Base-by-base conservation (phyloP, 2,329 filamentous ascomycete species). In the Colletotrichum sansevieriae region DNA sequence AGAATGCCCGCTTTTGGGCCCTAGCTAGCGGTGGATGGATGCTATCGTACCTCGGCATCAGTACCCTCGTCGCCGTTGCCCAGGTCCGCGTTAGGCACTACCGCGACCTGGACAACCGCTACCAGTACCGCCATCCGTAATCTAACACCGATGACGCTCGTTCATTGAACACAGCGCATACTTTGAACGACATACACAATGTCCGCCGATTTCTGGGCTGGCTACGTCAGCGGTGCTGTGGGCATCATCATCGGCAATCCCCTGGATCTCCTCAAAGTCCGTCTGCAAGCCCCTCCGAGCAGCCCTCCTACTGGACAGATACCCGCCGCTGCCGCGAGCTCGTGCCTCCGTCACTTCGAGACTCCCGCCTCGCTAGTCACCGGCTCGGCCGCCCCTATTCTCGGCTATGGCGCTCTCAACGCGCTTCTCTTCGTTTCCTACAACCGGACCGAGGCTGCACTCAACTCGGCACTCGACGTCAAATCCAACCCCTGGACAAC, bases 161-260 rank as follows among this genome's bases (percentile, higher is more conserved):
- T 29, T 13, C 51, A 29, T 37, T 20, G 33, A 20, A n/a, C 54
- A 37, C 54, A 37, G 44, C 4, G 8, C 4, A 49, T 9, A n/a
- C 44, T 37, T 13, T 8, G 29, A 29, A 18, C 22, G 6, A 37
- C 5, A n/a, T 20, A 41, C 37, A 62, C 25, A 62, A 95, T 96
- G 92, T 93, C 92, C 58, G 89, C 93, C 73, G 95, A 97, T 78
- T 98, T 98, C 80, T 97, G 93, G 92, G 93, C 95, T 66, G 94
- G 95, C 75, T 98, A 97, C 79, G 82, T 96, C 70, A 95, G 92
- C 76, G 95, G 95, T 61, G 94, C 92, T 65, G 85, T 91, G 56
- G 93, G 94, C 52, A 98, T 72, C 70, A 62, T 72, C 65, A 72
- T 72, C 58, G 70, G 70, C 37, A 72, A 72, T 29, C 70, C 70